These are phyloP conservation scores for Anacardium occidentale DNA, from an alignment of 345 rosid species.

Conservation along the genomic window DNA sequence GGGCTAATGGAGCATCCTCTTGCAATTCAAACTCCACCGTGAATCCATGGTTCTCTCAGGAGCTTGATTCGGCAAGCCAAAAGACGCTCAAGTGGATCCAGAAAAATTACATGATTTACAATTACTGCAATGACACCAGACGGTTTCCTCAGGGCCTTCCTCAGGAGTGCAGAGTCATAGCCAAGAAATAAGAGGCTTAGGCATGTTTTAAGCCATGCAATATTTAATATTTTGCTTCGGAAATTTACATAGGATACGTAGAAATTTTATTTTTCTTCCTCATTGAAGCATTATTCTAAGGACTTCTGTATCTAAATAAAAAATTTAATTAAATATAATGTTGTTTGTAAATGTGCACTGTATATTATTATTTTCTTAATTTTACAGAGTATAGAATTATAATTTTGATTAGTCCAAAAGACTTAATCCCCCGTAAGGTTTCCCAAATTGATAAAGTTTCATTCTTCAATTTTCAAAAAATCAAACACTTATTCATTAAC, in stretches of 20 bases:
- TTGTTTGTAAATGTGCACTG: too few species aligned
- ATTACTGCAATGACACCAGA: conserved; percentile 39
- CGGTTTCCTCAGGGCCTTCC: conserved; percentile 46
- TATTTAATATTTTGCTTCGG: neutral
- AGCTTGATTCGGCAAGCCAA: conserved; percentile 38
- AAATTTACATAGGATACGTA: neutral
- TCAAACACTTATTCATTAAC: too few species aligned
- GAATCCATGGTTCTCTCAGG: conserved; percentile 40
- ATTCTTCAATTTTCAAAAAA: too few species aligned
- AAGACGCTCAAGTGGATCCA: conserved; percentile 44
- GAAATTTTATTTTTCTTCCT: neutral
- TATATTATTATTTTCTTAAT: too few species aligned
- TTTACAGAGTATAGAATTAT: too few species aligned
- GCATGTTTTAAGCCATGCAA: neutral
- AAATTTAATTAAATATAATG: too few species aligned
- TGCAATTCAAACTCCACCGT: conserved; percentile 22
- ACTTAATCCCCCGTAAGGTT: too few species aligned
- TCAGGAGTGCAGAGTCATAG: conserved; percentile 29
- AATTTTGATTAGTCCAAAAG: too few species aligned
- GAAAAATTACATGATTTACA: conserved; percentile 41
- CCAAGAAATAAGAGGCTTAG: neutral
- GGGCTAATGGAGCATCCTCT: conserved; percentile 23
- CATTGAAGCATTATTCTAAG: too few species aligned
- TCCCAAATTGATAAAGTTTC: too few species aligned
- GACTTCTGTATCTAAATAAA: too few species aligned